These are phyloP conservation scores for Marchantia paleacea DNA, from an alignment of 225 moss, liverwort and hornwort species.

Conservation along the genomic window DNA sequence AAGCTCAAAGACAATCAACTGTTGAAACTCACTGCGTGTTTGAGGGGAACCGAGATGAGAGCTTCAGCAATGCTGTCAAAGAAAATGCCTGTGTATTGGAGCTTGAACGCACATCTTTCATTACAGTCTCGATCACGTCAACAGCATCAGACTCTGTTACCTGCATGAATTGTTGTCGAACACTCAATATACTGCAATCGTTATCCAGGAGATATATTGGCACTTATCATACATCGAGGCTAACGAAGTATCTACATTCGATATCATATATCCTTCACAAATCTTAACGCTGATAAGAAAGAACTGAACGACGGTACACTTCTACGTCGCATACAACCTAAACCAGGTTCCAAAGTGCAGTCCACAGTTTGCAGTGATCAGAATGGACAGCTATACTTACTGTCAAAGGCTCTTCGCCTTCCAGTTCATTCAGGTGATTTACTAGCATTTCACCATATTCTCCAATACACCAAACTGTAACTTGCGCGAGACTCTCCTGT, in stretches of 20 bases:
- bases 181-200: not conserved
- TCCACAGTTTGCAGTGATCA: not conserved
- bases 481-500: conserved; percentile 90
- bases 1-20: not conserved
- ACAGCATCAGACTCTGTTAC: conserved; percentile 96
- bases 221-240: not conserved
- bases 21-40: conserved; percentile 52
- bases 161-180: conserved; percentile 28
- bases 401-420: conserved; percentile 83
- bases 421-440: conserved; percentile 69
- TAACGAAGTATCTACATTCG: not conserved
- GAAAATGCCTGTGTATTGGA: conserved; percentile 60
- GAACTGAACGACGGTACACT: not conserved
- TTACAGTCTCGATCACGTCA: conserved; percentile 69
- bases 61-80: conserved; percentile 77
- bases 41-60: conserved; percentile 77
- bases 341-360: not conserved
- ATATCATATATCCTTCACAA: not conserved
- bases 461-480: conserved; percentile 89
- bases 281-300: not conserved
- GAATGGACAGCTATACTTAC: conserved; percentile 38
- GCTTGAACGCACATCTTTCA: conserved; percentile 59
- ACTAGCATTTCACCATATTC: conserved; percentile 96
- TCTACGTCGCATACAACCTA: not conserved
- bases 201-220: not conserved